A percentile compares a stretch with the other conserved stretches of the same genome.
Conservation (phyloP, 305 asterid species). For the Petunia hybrid region DNA sequence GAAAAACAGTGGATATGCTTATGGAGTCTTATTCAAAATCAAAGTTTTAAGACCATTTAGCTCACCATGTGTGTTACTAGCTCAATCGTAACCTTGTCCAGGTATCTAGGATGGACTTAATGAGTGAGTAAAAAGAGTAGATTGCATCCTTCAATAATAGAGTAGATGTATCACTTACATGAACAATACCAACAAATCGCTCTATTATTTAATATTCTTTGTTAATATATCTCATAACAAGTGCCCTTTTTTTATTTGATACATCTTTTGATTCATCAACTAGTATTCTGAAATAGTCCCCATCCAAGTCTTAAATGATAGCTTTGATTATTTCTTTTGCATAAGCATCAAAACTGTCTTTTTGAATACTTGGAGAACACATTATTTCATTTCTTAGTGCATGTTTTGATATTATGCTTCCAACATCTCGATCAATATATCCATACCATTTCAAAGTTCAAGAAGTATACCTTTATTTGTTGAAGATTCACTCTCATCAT, state of each 20-base stretch:
- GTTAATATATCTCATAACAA: slow-evolving; percentile 12
- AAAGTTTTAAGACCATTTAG: not conserved
- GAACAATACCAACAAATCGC: not conserved
- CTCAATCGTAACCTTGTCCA: not conserved
- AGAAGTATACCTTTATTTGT: not conserved
- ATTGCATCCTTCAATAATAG: not conserved
- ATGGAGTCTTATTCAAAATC: not conserved
- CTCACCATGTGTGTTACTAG: not conserved
- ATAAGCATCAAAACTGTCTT: not conserved
- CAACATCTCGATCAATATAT: not conserved
- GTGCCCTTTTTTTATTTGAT: not conserved
- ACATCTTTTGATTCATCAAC: slow-evolving; percentile 9
- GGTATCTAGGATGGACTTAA: not conserved
- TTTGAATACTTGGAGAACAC: slow-evolving; percentile 9
- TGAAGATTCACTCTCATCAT: not conserved
- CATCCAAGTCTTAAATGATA: slow-evolving; percentile 9
- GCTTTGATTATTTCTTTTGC: not conserved
- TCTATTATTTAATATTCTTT: not conserved
- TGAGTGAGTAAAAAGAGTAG: not conserved
- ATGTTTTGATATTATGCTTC: not conserved
- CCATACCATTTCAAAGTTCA: not conserved
- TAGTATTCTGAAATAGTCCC: not conserved
- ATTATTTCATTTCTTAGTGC: not conserved
- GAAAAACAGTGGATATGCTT: not conserved
- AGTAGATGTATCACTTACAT: not conserved